Evolutionary conservation across 257 asterid species (phyloP), one percentile per base, ranked within the genome.

Genomic region (Salvia splendens): DNA sequence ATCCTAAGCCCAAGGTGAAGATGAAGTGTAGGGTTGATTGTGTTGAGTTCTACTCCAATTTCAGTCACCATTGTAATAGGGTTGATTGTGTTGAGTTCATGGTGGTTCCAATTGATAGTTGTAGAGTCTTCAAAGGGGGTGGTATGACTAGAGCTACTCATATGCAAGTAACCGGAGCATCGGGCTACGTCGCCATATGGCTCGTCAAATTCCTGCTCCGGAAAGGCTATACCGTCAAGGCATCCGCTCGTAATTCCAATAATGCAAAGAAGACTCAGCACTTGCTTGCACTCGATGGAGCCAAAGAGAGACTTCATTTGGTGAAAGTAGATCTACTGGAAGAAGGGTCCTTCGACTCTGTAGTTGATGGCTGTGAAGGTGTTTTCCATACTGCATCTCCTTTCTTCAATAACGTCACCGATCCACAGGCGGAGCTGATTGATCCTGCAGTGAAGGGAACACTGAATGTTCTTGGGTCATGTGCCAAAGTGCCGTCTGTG

Each of bases 381-480:
- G 61, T 55, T 55, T 55, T 55, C 4, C 61, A 55, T 12, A 55
- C 61, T 6, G 61, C 61, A 30, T 55, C 61, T 55, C 61, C 61
- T 0, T 51, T 55, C 32, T 55, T 30, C 42, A 5, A 51, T 30
- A 11, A 3, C 5, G 32, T 20, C 20, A 12, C 15, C 7, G 10
- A 55, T 30, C 61, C 61, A 11, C 42, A 54, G 57, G 57, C 57
- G 9, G 57, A 51, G 9, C 24, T 53, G 15, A 53, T 53, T 4
- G 59, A 53, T 0, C 59, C 59, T 10, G 59, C 59, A 9, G 4
- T 53, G 11, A 53, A 53, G 28, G 59, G 59, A 36, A 53, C 59
- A 9, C 59, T 82, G 8, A 87, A 83, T 50, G 87, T 87, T 15
- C 81, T 87, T 4, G 17, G 48, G 17, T 78, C 95, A 11, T 84